Conservation (phyloP, 768 basidiomycete genomes). For the Leucosporidium yakuticum region DNA sequence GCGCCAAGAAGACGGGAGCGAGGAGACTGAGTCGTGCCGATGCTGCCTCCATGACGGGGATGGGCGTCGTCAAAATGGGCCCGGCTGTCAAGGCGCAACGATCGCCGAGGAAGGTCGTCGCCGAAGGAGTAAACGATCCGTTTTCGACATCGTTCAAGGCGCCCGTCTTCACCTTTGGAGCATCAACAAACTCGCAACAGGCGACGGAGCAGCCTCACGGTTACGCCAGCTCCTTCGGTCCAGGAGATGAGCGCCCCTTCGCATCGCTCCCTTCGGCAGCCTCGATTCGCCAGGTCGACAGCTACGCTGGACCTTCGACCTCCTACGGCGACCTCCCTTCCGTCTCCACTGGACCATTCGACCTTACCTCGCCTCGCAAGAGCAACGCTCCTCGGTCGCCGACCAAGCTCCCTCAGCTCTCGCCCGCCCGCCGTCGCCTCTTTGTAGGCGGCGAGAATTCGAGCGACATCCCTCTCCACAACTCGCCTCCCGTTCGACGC, state of each 20-base stretch:
- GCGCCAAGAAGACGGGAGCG: background rate
- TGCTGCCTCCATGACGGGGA: slow-evolving; percentile 21
- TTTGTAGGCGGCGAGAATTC: background rate
- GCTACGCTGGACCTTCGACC: background rate
- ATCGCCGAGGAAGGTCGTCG: background rate
- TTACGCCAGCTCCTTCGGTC: background rate
- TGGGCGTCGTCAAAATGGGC: slow-evolving; percentile 24
- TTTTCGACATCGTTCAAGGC: slow-evolving; percentile 25
- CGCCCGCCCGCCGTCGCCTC: background rate
- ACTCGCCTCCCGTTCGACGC: slow-evolving; percentile 20
- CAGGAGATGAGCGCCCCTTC: background rate
- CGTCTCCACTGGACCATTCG: background rate
- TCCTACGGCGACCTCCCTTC: background rate
- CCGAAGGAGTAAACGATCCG: slow-evolving; percentile 9
- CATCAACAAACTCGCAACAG: background rate
- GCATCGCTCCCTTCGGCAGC: background rate
- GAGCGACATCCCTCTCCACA: background rate
- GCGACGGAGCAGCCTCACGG: background rate
- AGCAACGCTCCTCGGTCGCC: background rate
- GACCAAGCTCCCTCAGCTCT: background rate
- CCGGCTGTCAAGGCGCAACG: slow-evolving; percentile 2
- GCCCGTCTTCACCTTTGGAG: background rate
- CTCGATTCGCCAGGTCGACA: background rate
- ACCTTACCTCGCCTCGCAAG: slow-evolving; percentile 26
- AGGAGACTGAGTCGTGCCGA: slow-evolving; percentile 10